A percentile compares a stretch with the other conserved stretches of the same genome.
Evolutionary conservation across 176 grass and related monocot species (phyloP).

Genomic region (Lolium perenne): DNA sequence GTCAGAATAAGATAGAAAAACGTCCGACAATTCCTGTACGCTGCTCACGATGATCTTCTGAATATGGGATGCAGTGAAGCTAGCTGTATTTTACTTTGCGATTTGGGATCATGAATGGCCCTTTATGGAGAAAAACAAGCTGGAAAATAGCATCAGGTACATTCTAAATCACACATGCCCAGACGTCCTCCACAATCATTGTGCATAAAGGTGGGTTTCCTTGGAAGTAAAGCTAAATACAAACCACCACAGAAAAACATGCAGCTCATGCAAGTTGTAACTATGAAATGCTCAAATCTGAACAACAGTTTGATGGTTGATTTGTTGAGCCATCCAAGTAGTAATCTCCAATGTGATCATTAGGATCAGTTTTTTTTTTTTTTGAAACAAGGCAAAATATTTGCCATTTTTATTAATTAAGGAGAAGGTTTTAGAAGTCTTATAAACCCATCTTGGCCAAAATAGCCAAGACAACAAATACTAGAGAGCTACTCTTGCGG

Average conservation of each 20-base stretch:
- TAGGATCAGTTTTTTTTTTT: too few species aligned
- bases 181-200: conserved; percentile 44
- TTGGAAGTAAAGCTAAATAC: conserved; percentile 48
- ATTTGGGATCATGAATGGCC: conserved; percentile 12
- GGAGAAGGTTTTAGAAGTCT: too few species aligned
- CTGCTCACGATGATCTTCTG: conserved; percentile 11
- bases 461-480: too few species aligned
- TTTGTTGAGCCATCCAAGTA: neutral
- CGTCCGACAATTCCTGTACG: conserved; percentile 17
- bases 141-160: conserved; percentile 41
- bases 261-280: conserved; percentile 15
- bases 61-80: neutral
- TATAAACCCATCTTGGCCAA: too few species aligned
- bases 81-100: neutral
- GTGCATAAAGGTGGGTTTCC: conserved; percentile 45
- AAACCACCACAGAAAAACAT: neutral
- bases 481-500: too few species aligned
- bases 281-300: conserved; percentile 39
- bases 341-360: neutral
- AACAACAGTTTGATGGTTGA: neutral
- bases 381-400: too few species aligned
- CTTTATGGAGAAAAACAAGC: conserved; percentile 27
- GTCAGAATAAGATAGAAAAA: neutral
- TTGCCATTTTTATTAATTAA: too few species aligned
- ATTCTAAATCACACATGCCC: conserved; percentile 41